Conservation (phyloP, 192 early-diverging fungal species). For the Allomyces macrogynus region DNA sequence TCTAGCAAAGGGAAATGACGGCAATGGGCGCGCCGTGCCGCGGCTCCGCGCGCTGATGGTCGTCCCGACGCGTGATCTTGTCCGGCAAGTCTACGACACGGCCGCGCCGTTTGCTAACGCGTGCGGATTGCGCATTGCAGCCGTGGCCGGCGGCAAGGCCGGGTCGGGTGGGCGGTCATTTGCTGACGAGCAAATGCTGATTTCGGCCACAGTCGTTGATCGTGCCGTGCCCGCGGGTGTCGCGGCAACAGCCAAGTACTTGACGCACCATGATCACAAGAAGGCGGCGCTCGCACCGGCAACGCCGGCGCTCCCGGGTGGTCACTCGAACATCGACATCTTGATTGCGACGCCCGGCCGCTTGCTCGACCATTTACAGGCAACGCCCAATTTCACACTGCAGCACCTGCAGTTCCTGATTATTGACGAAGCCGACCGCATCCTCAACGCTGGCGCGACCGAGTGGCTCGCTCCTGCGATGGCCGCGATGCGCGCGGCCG, state of each 20-base stretch:
- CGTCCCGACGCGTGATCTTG: slow-evolving; percentile 83
- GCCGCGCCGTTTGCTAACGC: slow-evolving; percentile 56
- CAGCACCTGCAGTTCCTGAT: slow-evolving; percentile 76
- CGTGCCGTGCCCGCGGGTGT: background rate
- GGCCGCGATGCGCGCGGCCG: slow-evolving; percentile 24
- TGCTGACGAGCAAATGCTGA: slow-evolving; percentile 37
- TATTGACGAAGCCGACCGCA: slow-evolving; percentile 89
- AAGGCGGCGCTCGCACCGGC: background rate
- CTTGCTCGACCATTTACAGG: slow-evolving; percentile 72
- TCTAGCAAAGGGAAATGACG: slow-evolving; percentile 17
- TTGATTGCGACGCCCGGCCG: slow-evolving; percentile 89
- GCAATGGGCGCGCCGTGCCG: slow-evolving; percentile 35
- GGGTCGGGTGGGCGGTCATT: slow-evolving; percentile 28
- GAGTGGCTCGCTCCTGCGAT: slow-evolving; percentile 72
- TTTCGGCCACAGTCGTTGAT: no score
- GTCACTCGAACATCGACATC: slow-evolving; percentile 58
- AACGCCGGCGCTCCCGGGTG: slow-evolving; percentile 21
- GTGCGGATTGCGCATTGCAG: slow-evolving; percentile 56
- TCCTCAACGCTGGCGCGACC: slow-evolving; percentile 78
- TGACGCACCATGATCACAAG: background rate
- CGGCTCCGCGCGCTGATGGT: slow-evolving; percentile 74
- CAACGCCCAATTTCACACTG: slow-evolving; percentile 67
- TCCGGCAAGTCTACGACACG: slow-evolving; percentile 64
- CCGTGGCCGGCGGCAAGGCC: background rate
- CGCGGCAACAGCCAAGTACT: background rate